These are phyloP conservation scores for Exophiala xenobiotica DNA, from an alignment of 2,329 filamentous ascomycete genomes.

Conservation along the genomic window DNA sequence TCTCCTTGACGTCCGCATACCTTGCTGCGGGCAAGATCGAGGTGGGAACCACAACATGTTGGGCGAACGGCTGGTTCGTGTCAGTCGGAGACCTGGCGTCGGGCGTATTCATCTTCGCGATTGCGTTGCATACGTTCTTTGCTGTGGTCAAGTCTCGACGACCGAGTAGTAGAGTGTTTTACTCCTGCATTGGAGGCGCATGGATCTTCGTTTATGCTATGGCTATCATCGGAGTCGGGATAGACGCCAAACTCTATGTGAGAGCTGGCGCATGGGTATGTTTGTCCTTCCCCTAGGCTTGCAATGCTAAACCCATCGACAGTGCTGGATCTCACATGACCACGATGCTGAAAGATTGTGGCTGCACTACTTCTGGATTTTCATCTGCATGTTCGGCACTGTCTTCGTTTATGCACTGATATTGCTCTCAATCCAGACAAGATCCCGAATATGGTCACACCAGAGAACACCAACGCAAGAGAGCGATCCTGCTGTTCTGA, in stretches of 20 bases:
- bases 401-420: constrained; percentile 50
- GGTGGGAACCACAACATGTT: constrained; percentile 47
- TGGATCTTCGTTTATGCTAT: constrained; percentile 50
- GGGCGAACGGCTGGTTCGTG: constrained; percentile 52
- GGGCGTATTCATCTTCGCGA: constrained; percentile 55
- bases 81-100: constrained; percentile 55
- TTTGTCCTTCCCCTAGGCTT: constrained; percentile 1
- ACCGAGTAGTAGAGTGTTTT: constrained; percentile 47
- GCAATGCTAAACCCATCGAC: constrained; percentile 5
- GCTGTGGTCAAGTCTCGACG: constrained; percentile 50
- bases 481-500: constrained; percentile 38
- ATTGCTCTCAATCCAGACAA: constrained; percentile 11
- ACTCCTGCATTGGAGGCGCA: constrained; percentile 43
- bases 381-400: constrained; percentile 53
- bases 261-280: constrained; percentile 54
- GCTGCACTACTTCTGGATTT: constrained; percentile 57
- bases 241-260: constrained; percentile 46
- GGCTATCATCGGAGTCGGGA: constrained; percentile 47
- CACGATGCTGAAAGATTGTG: constrained; percentile 49
- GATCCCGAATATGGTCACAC: constrained; percentile 3
- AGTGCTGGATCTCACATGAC: constrained; percentile 53
- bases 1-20: constrained; percentile 52
- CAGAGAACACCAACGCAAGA: constrained; percentile 38
- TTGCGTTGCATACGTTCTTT: constrained; percentile 55
- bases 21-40: constrained; percentile 45